Percentiles rank a stretch among this genome's conserved stretches.
These are phyloP conservation scores for Pleurostoma richardsiae DNA, from an alignment of 2,329 filamentous ascomycete genomes.

Conservation along the genomic window DNA sequence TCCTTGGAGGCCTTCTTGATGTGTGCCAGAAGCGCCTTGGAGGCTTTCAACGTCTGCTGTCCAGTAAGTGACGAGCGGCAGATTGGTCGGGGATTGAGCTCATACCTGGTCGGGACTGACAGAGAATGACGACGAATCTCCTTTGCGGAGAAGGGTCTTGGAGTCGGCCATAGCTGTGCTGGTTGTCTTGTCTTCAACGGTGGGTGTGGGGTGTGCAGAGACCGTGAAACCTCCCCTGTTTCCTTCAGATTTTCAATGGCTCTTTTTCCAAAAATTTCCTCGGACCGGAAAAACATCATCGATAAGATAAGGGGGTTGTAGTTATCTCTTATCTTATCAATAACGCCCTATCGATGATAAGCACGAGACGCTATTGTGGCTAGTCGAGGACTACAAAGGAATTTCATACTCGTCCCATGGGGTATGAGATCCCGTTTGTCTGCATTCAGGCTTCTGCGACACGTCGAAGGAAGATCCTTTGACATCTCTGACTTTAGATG, in stretches of 20 bases:
- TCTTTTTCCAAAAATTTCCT: background rate
- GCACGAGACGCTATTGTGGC: too few relatives aligned
- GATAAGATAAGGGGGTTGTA: too few relatives aligned
- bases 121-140: conserved; percentile 21
- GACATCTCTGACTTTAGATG: too few relatives aligned
- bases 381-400: too few relatives aligned
- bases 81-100: background rate
- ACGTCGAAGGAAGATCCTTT: too few relatives aligned
- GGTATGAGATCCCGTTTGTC: too few relatives aligned
- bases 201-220: background rate
- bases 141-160: conserved; percentile 22
- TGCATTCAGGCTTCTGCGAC: too few relatives aligned
- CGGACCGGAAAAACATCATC: background rate
- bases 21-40: conserved; percentile 56
- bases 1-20: conserved; percentile 53
- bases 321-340: too few relatives aligned
- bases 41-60: conserved; percentile 53
- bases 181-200: conserved; percentile 1
- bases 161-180: conserved; percentile 23
- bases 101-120: conserved; percentile 28
- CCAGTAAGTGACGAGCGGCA: background rate
- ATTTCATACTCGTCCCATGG: too few relatives aligned
- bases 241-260: background rate
- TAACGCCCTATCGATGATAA: too few relatives aligned
- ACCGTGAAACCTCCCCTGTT: background rate